Evolutionary conservation across 805 yeast genomes (phyloP).

Genomic region (Saccharomycopsis selenospora): DNA sequence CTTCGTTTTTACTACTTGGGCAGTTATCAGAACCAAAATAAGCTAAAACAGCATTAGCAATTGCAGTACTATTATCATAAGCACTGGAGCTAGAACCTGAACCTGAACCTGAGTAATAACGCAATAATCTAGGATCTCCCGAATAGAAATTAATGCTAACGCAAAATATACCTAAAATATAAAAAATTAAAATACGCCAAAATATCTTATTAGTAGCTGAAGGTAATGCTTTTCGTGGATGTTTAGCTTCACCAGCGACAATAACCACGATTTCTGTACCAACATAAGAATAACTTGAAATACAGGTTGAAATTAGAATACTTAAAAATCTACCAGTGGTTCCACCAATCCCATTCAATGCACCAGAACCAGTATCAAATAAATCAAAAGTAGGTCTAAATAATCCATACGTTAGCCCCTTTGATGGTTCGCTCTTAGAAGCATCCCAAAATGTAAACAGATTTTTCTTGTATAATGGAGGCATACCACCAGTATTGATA

Average conservation of each 20-base stretch:
- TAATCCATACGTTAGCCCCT: conserved; percentile 54
- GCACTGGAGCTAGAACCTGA: background rate
- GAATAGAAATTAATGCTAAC: conserved; percentile 69
- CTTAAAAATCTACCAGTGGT: conserved; percentile 53
- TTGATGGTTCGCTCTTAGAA: conserved; percentile 35
- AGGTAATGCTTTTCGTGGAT: conserved; percentile 75
- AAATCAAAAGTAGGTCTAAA: conserved; percentile 70
- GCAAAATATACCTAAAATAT: conserved; percentile 58
- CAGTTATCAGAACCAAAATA: conserved; percentile 13
- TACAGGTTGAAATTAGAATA: conserved; percentile 50
- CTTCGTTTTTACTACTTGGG: conserved; percentile 2
- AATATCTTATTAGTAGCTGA: conserved; percentile 71
- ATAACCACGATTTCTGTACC: conserved; percentile 80
- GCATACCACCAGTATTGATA: conserved; percentile 54
- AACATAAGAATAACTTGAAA: conserved; percentile 68
- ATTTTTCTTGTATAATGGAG: conserved; percentile 37
- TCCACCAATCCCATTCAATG: conserved; percentile 53
- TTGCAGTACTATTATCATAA: conserved; percentile 8
- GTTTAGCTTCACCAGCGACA: conserved; percentile 78
- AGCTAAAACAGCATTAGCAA: conserved; percentile 6
- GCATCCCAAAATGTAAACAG: conserved; percentile 71
- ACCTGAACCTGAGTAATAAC: conserved; percentile 34
- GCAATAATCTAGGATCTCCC: conserved; percentile 66
- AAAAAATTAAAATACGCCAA: conserved; percentile 60
- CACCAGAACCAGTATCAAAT: conserved; percentile 50